A percentile compares a stretch with the other conserved stretches of the same genome.
Evolutionary conservation across 495 filamentous ascomycete genomes (phyloP).

Genomic region (Terfezia claveryi): DNA sequence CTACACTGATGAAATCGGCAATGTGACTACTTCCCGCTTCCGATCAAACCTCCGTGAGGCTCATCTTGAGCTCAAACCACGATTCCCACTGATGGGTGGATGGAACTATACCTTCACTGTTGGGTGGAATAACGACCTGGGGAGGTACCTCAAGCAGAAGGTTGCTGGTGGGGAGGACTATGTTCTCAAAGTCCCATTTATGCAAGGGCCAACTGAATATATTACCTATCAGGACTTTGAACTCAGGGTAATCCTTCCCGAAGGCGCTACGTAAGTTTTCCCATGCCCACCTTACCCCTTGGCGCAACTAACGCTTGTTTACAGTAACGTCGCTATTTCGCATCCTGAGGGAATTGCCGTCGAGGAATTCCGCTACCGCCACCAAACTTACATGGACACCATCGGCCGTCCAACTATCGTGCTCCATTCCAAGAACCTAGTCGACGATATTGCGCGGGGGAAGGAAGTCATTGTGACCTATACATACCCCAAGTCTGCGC

Average conservation of each 20-base stretch:
- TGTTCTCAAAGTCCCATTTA: slow-evolving; percentile 84
- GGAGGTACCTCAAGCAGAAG: slow-evolving; percentile 44
- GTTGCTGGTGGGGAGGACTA: slow-evolving; percentile 37
- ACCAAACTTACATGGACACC: slow-evolving; percentile 87
- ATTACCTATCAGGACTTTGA: slow-evolving; percentile 64
- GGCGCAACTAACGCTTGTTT: no score
- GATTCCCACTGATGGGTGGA: slow-evolving; percentile 82
- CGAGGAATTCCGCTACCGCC: slow-evolving; percentile 32
- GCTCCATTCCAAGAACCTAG: slow-evolving; percentile 61
- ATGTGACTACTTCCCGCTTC: slow-evolving; percentile 84
- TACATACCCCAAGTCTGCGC: slow-evolving; percentile 59
- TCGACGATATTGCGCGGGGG: slow-evolving; percentile 58
- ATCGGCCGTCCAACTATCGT: slow-evolving; percentile 64
- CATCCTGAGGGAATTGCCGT: slow-evolving; percentile 19
- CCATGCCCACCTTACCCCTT: slow-evolving; percentile 22
- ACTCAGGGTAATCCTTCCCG: slow-evolving; percentile 65
- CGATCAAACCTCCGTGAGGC: slow-evolving; percentile 57
- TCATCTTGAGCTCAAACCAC: slow-evolving; percentile 66
- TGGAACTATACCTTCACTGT: slow-evolving; percentile 95
- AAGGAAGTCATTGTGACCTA: slow-evolving; percentile 52
- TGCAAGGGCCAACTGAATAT: slow-evolving; percentile 85
- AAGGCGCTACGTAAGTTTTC: slow-evolving; percentile 61
- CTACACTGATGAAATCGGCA: slow-evolving; percentile 92
- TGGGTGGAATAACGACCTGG: slow-evolving; percentile 77
- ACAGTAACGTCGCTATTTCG: no score